Base-by-base conservation (phyloP, 75 land plant species). In the Pinus tabuliformis region DNA sequence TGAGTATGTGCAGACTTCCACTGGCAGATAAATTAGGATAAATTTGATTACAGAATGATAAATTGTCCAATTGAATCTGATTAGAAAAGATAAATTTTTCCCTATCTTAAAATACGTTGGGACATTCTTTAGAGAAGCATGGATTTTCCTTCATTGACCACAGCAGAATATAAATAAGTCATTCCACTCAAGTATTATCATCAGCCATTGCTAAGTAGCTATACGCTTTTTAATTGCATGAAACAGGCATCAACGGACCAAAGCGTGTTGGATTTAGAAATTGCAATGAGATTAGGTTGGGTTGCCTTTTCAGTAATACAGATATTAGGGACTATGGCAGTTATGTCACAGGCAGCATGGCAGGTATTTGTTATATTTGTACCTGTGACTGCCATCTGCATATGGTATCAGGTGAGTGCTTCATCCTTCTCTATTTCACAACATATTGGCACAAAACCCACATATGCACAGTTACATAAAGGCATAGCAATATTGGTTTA, bases 261-360 rank as follows among this genome's bases (percentile, higher is more conserved):
- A 81, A 88, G 86, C 59, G 87, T 91, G 16, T 62, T 94, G 70
- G 99, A 96, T 77, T 76, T 91, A 83, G 86, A 86, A 64, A 73
- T 96, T 30, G 82, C 77, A 33, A 68, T 36, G 63, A 86, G 70
- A 76, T 62, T 95, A 49, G 92, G 88, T 30, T 83, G 92, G 86
- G 75, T 87, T 80, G 91, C 88, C 26, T 87, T 86, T 73, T 90
- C 86, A 72, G 56, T 82, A n/a, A 92, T 95, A 56, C 89, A 85
- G 56, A 65, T 92, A 63, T 37, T 92, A 56, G 98, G 98, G 33
- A 92, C 92, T 5, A 85, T 95, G 3, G 86, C 77, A 42, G 95
- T 94, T 45, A 95, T 95, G 98, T 92, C 98, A 14, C 93, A 90
- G 63, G 88, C 86, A 58, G 91, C 98, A 58, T 95, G 94, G 93